Evolutionary conservation across 169 alveolate species (phyloP).

Genomic region (Perkinsus olseni): DNA sequence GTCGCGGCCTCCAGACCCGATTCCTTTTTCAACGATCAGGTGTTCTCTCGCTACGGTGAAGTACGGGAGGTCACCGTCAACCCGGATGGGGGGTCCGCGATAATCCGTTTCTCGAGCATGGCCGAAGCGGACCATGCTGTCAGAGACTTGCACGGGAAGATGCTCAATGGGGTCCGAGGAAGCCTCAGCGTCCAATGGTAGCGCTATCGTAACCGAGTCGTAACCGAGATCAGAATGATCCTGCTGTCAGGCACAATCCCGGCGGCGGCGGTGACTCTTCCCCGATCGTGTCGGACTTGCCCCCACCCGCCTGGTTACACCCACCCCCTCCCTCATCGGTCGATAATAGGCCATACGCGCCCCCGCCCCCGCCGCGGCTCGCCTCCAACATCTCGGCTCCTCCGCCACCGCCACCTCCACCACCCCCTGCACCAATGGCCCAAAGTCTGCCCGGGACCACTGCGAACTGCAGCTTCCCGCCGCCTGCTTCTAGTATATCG

Average conservation of each 20-base stretch:
- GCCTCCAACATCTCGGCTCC: not conserved
- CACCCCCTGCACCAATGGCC: not conserved
- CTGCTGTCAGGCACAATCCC: not conserved
- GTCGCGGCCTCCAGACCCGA: not conserved
- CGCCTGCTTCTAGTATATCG: constrained; percentile 58
- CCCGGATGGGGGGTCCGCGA: not conserved
- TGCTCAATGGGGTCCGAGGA: constrained; percentile 4
- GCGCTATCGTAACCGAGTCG: too few species aligned
- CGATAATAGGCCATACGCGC: not conserved
- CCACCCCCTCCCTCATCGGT: not conserved
- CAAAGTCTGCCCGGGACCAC: not conserved
- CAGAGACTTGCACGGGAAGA: constrained; percentile 4
- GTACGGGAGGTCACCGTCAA: not conserved
- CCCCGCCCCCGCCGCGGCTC: not conserved
- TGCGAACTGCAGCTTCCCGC: not conserved
- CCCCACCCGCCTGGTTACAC: not conserved
- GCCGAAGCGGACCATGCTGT: constrained; percentile 1
- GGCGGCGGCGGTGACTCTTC: not conserved
- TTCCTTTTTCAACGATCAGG: not conserved
- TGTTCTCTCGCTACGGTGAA: constrained; percentile 4
- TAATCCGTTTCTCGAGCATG: not conserved
- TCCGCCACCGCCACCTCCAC: not conserved
- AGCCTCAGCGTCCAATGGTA: constrained; percentile 1
- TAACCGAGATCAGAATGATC: too few species aligned
- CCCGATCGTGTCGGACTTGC: not conserved